Conservation (phyloP, 306 rosid species). For the Sechiopsis laciniata region DNA sequence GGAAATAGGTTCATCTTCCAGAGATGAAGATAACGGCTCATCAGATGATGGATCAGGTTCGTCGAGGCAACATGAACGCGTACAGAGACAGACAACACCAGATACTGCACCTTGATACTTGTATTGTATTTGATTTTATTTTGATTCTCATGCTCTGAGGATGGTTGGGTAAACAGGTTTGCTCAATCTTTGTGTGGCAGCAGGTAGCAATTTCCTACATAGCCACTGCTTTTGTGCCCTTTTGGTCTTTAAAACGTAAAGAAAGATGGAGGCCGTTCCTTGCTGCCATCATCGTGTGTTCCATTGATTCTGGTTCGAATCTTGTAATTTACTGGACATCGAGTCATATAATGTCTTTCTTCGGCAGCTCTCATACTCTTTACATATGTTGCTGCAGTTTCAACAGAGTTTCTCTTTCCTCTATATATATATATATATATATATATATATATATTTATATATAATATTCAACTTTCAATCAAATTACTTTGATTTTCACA, state of each 20-base stretch:
- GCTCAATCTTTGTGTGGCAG: conserved; percentile 17
- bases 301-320: conserved; percentile 26
- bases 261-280: conserved; percentile 23
- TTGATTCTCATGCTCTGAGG: conserved; percentile 24
- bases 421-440: not conserved
- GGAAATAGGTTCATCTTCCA: conserved; percentile 68
- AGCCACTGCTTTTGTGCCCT: conserved; percentile 21
- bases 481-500: conserved; percentile 11
- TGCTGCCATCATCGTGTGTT: conserved; percentile 25
- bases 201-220: conserved; percentile 9
- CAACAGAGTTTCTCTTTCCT: conserved; percentile 1
- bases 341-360: conserved; percentile 11
- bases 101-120: conserved; percentile 55
- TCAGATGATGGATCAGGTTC: conserved; percentile 73
- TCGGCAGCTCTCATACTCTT: conserved; percentile 14
- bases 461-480: conserved; percentile 12
- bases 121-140: conserved; percentile 17
- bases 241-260: conserved; percentile 30
- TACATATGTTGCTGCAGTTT: conserved; percentile 17
- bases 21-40: conserved; percentile 70
- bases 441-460: not conserved
- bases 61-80: conserved; percentile 47
- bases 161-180: conserved; percentile 37
- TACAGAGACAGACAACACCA: conserved; percentile 55
- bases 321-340: conserved; percentile 20